Evolutionary conservation across 495 filamentous ascomycete genomes (phyloP).

Genomic region (Penicillium cosmopolitanum): DNA sequence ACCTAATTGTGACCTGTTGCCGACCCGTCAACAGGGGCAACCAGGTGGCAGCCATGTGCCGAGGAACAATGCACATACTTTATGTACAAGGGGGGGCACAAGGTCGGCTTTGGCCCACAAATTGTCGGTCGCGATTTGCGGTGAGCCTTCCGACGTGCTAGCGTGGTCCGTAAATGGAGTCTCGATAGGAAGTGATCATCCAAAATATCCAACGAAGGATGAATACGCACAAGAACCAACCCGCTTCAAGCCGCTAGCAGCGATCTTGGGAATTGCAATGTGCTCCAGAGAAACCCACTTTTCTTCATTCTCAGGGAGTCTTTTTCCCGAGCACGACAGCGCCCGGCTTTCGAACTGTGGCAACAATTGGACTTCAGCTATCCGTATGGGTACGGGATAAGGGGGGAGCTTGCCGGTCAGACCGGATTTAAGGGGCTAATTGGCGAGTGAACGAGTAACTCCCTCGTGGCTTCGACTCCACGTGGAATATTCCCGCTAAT

Average conservation of each 20-base stretch:
- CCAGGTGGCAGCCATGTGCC: conserved; percentile 13
- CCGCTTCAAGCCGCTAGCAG: conserved; percentile 23
- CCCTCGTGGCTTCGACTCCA: not conserved
- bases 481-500: not conserved
- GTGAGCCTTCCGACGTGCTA: conserved; percentile 8
- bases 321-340: conserved; percentile 6
- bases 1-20: not conserved
- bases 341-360: not conserved
- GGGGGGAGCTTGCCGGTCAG: not conserved
- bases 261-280: conserved; percentile 21
- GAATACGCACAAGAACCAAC: conserved; percentile 15
- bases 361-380: not conserved
- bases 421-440: conserved; percentile 7
- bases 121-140: conserved; percentile 13
- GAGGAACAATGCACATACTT: conserved; percentile 2
- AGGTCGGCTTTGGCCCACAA: not conserved
- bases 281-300: not conserved
- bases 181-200: conserved; percentile 12
- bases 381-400: not conserved
- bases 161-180: conserved; percentile 9
- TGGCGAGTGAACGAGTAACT: not conserved
- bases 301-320: conserved; percentile 4
- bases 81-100: not conserved
- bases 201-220: conserved; percentile 9
- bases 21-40: not conserved